Percentiles rank a stretch among this genome's conserved stretches.
Conservation (phyloP, 306 rosid species). For the Trifolium pratense region DNA sequence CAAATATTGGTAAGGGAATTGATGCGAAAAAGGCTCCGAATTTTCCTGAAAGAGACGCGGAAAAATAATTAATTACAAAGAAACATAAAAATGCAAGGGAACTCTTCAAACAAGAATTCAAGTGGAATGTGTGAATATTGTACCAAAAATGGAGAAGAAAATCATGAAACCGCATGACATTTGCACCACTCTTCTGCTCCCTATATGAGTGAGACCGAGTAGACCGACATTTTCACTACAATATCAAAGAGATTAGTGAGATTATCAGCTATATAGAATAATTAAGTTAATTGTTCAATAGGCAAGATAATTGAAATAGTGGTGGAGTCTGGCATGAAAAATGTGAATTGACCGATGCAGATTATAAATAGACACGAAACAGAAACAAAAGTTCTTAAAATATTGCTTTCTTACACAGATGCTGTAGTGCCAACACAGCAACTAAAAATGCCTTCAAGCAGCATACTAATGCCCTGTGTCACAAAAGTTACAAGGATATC, state of each 20-base stretch:
- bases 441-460: slow-evolving; percentile 88
- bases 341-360: neutral
- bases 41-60: slow-evolving; percentile 68
- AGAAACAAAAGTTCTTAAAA: slow-evolving; percentile 19
- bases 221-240: slow-evolving; percentile 96
- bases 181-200: slow-evolving; percentile 96
- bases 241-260: slow-evolving; percentile 26
- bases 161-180: slow-evolving; percentile 92
- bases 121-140: neutral
- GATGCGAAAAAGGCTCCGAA: slow-evolving; percentile 96
- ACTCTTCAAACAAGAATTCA: neutral
- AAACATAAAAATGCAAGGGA: slow-evolving; percentile 3
- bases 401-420: slow-evolving; percentile 75
- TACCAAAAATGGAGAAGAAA: slow-evolving; percentile 91
- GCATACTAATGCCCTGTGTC: slow-evolving; percentile 76
- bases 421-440: slow-evolving; percentile 78
- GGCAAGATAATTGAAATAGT: neutral
- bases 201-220: slow-evolving; percentile 88
- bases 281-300: too few relatives aligned
- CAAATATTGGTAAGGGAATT: slow-evolving; percentile 86
- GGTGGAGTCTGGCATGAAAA: neutral
- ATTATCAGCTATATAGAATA: neutral
- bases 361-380: slow-evolving; percentile 6
- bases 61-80: slow-evolving; percentile 21
- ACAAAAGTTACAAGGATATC: slow-evolving; percentile 8